Percentiles rank a stretch among this genome's conserved stretches.
These are phyloP conservation scores for Colletotrichum sp. DNA, from an alignment of 2,329 filamentous ascomycete species.

Conservation along the genomic window DNA sequence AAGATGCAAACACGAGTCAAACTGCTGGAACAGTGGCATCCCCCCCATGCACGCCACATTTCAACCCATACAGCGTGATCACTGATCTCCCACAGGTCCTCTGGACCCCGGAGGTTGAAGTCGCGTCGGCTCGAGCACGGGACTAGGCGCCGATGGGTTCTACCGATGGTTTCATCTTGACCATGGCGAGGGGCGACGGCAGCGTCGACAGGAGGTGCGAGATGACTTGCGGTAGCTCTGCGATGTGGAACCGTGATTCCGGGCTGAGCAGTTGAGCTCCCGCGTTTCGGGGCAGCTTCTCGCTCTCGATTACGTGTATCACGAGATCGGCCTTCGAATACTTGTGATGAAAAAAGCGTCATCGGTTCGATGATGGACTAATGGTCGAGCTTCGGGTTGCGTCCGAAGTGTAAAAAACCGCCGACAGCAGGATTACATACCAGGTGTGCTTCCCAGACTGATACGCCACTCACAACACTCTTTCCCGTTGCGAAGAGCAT, in stretches of 20 bases:
- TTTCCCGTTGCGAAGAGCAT: neutral
- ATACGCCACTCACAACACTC: neutral
- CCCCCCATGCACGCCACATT: neutral
- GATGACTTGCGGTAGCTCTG: neutral
- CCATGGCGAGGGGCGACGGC: neutral
- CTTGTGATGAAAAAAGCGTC: no score
- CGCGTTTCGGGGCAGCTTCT: rapidly evolving
- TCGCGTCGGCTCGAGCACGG: neutral
- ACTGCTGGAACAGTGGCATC: rapidly evolving
- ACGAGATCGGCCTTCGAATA: neutral
- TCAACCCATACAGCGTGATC: neutral
- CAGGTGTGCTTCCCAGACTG: neutral
- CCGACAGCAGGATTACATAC: neutral
- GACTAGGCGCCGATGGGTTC: rapidly evolving
- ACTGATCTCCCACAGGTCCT: neutral
- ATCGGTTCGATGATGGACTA: neutral
- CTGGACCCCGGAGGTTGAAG: neutral
- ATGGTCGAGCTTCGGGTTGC: neutral
- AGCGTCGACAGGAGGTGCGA: neutral
- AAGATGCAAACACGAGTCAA: neutral
- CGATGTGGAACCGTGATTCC: rapidly evolving
- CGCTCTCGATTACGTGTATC: neutral
- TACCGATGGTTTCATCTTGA: neutral
- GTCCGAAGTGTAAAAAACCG: neutral
- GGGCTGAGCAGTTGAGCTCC: neutral